phyloP scores from a whole-genome alignment of 352 stramenopile genomes.

The Pythium apleroticum region DNA sequence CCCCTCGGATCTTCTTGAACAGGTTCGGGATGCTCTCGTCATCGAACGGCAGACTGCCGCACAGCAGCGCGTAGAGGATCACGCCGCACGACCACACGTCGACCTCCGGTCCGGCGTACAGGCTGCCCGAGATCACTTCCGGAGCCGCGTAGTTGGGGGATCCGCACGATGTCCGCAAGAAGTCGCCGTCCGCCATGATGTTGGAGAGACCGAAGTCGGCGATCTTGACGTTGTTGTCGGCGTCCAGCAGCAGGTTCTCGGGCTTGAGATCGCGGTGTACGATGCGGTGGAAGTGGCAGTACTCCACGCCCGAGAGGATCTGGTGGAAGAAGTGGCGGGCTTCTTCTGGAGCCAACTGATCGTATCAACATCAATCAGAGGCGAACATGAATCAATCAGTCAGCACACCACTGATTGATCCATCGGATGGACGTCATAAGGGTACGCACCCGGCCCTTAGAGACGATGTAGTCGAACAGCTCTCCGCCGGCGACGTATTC shows the following conservation, averaged over 20 bases:
- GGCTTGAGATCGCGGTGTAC: constrained; percentile 99
- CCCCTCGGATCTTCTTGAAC: constrained; percentile 99
- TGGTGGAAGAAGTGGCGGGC: constrained; percentile 99
- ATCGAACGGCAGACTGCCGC: constrained; percentile 98
- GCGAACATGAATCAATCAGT: neutral
- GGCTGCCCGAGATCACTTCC: constrained; percentile 97
- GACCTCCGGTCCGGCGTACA: constrained; percentile 98
- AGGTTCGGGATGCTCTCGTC: constrained; percentile 98
- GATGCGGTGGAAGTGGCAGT: constrained; percentile 99
- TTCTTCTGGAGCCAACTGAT: constrained; percentile 94
- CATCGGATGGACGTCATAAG: neutral
- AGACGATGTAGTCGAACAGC: constrained; percentile 99
- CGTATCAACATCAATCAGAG: neutral
- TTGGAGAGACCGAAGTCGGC: constrained; percentile 99
- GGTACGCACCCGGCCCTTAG: constrained; percentile 79
- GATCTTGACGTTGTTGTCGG: constrained; percentile 99
- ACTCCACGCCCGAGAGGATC: constrained; percentile 98
- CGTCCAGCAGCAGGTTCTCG: constrained; percentile 97
- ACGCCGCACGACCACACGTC: constrained; percentile 99
- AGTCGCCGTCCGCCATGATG: constrained; percentile 98
- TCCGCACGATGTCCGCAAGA: constrained; percentile 96
- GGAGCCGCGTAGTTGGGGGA: constrained; percentile 99
- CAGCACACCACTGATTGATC: neutral
- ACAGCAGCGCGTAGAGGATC: constrained; percentile 99
- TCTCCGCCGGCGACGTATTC: constrained; percentile 94